These are phyloP conservation scores for Penicillium pancosmium DNA, from an alignment of 495 filamentous ascomycete genomes.

Conservation along the genomic window DNA sequence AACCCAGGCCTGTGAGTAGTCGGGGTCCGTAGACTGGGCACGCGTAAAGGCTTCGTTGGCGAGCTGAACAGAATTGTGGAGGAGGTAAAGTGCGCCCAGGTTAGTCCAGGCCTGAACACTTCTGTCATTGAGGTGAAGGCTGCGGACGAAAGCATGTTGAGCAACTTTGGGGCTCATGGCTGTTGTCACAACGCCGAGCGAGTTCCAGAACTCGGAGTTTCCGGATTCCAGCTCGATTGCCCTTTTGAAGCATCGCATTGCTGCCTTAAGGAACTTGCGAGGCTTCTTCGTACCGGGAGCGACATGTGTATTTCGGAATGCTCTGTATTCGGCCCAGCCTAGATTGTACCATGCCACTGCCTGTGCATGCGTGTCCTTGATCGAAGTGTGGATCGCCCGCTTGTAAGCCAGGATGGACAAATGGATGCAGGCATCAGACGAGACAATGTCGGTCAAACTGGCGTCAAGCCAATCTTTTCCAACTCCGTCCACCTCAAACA, in stretches of 20 bases:
- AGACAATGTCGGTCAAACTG: conserved; percentile 44
- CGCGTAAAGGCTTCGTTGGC: conserved; percentile 88
- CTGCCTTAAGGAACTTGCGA: conserved; percentile 72
- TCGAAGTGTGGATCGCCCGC: conserved; percentile 72
- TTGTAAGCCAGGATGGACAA: conserved; percentile 84
- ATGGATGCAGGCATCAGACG: conserved; percentile 52
- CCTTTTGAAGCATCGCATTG: conserved; percentile 92
- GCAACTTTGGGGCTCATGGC: conserved; percentile 82
- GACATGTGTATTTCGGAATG: conserved; percentile 63
- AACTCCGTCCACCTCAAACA: conserved; percentile 73
- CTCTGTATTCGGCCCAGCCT: conserved; percentile 87
- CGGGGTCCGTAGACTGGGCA: conserved; percentile 91
- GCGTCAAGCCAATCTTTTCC: conserved; percentile 51
- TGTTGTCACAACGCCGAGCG: conserved; percentile 87
- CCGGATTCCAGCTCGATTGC: conserved; percentile 95
- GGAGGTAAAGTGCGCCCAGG: conserved; percentile 79
- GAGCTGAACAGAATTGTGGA: conserved; percentile 79
- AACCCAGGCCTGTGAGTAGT: conserved; percentile 89
- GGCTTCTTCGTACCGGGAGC: conserved; percentile 42
- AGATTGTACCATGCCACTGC: conserved; percentile 96
- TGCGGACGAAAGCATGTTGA: conserved; percentile 93
- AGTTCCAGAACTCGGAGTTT: conserved; percentile 97
- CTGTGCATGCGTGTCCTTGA: conserved; percentile 83
- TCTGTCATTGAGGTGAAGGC: conserved; percentile 86
- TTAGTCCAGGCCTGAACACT: conserved; percentile 88